Evolutionary conservation across 2,329 filamentous ascomycete genomes (phyloP), one percentile per base, ranked within the genome.

Genomic region (Penicillium sp.): DNA sequence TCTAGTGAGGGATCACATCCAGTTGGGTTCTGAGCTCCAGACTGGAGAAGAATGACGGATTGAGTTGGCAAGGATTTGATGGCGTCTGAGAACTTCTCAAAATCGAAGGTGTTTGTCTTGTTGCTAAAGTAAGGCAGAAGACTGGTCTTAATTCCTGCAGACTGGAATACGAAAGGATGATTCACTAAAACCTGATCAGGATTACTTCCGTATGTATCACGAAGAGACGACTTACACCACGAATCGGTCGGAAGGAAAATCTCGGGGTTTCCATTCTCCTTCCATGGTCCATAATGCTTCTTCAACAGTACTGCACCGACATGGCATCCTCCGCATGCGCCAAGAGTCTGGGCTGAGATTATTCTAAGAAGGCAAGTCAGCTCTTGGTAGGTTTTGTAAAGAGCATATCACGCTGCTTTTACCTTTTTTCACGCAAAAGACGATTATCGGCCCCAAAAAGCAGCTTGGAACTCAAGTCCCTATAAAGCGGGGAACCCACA

Each of bases 11-110:
- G 60, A 33, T 62, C 60, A 40, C 55, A 45, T 33, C 60, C 60
- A 23, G 60, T 62, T 25, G 60, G 60, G 13, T 62, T 62, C n/a
- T 62, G 60, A 10, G 60, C 60, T 21, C 45, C 45, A 2, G 60
- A 58, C 19, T 62, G 60, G 6, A 62, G 29, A 27, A 62, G 60
- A 23, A 62, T 15, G 4, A 62, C 60, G 16, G 60, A 62, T 23
- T 60, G 58, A 49, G 55, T 41, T 33, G 60, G 60, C 9, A 62
- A 29, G 0, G 41, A 33, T 29, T 23, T 48, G 15, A 62, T 25
- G 15, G 55, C 43, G 1, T 39, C 41, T 21, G 52, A 31, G 36
- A 60, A 62, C 13, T 2, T 19, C 13, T 3, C 38, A 21, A 60
- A 62, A 19, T 62, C 58, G 29, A 62, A 58, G 15, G 13, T 33